A percentile compares a stretch with the other conserved stretches of the same genome.
Conservation (phyloP, 805 yeast species). For the Cyberlindnera xishuangbannaensis region DNA sequence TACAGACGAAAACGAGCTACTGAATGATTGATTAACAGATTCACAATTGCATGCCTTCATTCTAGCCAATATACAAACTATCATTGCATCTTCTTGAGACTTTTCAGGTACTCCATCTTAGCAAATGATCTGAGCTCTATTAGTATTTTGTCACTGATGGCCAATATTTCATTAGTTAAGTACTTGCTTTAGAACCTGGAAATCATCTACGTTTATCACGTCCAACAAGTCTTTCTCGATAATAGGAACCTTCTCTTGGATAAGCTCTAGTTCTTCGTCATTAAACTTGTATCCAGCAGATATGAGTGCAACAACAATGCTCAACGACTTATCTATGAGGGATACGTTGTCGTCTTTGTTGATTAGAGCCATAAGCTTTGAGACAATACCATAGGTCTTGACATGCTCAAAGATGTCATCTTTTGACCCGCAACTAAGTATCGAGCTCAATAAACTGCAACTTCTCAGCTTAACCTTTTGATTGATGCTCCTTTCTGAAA, state of each 20-base stretch:
- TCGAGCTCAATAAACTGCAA: conserved; percentile 53
- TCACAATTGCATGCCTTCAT: too few species aligned
- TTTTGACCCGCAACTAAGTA: conserved; percentile 45
- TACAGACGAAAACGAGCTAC: conserved; percentile 41
- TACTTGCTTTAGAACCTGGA: conserved; percentile 42
- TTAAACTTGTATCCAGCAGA: conserved; percentile 40
- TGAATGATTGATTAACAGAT: conserved; percentile 4
- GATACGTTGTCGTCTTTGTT: conserved; percentile 33
- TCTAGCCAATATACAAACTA: too few species aligned
- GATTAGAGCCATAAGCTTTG: conserved; percentile 24
- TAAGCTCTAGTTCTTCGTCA: conserved; percentile 33
- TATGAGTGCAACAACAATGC: conserved; percentile 42
- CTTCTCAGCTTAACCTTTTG: conserved; percentile 47
- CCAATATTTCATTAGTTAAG: conserved; percentile 6
- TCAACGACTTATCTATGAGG: conserved; percentile 52
- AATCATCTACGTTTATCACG: conserved; percentile 50
- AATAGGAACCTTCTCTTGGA: conserved; percentile 32
- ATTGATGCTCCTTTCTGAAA: conserved; percentile 14
- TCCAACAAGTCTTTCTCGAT: conserved; percentile 38
- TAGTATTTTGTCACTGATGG: conserved; percentile 7
- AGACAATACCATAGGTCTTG: conserved; percentile 22
- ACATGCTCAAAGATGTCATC: conserved; percentile 36
- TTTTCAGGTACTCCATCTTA: conserved; percentile 18
- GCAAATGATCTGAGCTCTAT: conserved; percentile 16
- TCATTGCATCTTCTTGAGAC: conserved; percentile 7